Percentiles rank a stretch among this genome's conserved stretches.
phyloP scores from a whole-genome alignment of 192 early-diverging fungal species.

The Rhizoclosmatium globosum region DNA sequence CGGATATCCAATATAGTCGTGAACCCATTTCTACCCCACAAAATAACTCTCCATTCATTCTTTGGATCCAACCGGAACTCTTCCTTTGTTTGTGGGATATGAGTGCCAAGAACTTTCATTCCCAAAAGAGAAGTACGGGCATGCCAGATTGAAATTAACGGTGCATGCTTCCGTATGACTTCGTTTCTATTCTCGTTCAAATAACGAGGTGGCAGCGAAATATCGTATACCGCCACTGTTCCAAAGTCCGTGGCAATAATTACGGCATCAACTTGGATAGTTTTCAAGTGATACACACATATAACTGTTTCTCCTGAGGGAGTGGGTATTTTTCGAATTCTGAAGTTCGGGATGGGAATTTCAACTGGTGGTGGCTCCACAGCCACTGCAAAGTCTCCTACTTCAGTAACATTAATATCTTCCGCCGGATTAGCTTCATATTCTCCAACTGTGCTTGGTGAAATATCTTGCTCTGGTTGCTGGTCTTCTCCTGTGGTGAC shows the following conservation, averaged over 20 bases:
- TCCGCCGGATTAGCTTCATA: not conserved
- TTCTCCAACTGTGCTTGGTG: not conserved
- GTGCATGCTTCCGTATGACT: not conserved
- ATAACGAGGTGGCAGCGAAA: not conserved
- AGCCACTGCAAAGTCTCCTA: not conserved
- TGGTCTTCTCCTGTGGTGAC: not conserved
- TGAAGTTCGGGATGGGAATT: not conserved
- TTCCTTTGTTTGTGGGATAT: slow-evolving; percentile 9
- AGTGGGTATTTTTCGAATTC: slow-evolving; percentile 13
- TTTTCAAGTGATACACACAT: slow-evolving; percentile 29
- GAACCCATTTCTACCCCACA: slow-evolving; percentile 20
- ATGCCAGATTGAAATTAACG: slow-evolving; percentile 28
- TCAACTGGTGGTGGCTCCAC: not conserved
- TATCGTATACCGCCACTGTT: slow-evolving; percentile 32
- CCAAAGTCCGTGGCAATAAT: slow-evolving; percentile 35
- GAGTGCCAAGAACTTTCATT: slow-evolving; percentile 23
- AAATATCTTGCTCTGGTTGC: not conserved
- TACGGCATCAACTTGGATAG: slow-evolving; percentile 14
- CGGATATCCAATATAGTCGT: slow-evolving; percentile 14
- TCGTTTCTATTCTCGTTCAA: not conserved
- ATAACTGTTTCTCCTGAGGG: slow-evolving; percentile 31
- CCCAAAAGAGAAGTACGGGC: slow-evolving; percentile 1
- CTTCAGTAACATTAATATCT: not conserved
- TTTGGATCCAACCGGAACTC: not conserved
- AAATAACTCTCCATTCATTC: slow-evolving; percentile 7